Evolutionary conservation across 257 asterid genomes (phyloP), one percentile per base, ranked within the genome.

Genomic region (Mitragyna speciosa): DNA sequence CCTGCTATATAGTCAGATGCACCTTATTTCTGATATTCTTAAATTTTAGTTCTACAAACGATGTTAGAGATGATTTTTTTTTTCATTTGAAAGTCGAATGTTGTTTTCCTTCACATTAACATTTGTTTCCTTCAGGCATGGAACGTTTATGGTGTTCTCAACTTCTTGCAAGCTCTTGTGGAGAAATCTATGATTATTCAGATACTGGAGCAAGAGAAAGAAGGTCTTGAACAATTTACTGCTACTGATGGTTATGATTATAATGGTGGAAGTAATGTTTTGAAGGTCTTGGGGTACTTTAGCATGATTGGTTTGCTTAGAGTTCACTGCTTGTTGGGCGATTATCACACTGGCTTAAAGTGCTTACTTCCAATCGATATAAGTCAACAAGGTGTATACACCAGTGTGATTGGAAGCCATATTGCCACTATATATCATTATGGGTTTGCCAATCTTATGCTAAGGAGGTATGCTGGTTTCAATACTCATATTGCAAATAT

Each of bases 241-340:
- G 91, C 96, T 74, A 92, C 96, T 11, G 98, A 96, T 83, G 99
- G 99, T 76, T 96, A 94, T 84, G 97, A 92, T 81, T 96, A 96
- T 83, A 86, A 70, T 78, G 99, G 99, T 78, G 99, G 99, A 84
- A 96, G 98, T 82, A 94, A 96, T 82, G 99, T 96, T 78, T 88
- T 92, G 92, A 96, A 94, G 91, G 97, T 94, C 64, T 88, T 96
- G 84, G 99, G 99, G 28, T 96, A 96, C 80, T 96, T 91, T 79
- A 92, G 99, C 89, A 94, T 92, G 99, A 92, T 96, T 45, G 99
- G 99, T 79, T 90, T 96, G 86, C 97, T 94, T 41, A 89, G 99
- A 83, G 99, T 96, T 76, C 99, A 96, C 83, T 96, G 99, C 87
- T 85, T 92, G 91, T 85, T 94, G 91, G 99, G 99, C 82, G 98